phyloP scores from a whole-genome alignment of 768 basidiomycete species.

The Rhodocollybia butyracea region DNA sequence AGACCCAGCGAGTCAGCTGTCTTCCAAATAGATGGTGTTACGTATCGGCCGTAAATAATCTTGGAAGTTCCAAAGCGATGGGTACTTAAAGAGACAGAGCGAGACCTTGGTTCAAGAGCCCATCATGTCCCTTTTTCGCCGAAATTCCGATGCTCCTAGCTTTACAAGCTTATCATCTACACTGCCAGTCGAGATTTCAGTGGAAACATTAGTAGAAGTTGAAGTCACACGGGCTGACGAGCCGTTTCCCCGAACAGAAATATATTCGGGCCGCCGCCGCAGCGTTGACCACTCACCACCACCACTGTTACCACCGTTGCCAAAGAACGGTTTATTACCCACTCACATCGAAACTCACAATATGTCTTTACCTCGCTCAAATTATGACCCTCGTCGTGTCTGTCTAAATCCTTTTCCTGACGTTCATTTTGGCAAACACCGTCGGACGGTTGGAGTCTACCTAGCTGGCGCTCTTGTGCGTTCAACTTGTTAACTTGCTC shows the following conservation, averaged over 20 bases:
- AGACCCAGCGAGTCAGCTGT: too few relatives aligned
- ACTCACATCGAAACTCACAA: neutral
- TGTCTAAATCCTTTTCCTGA: slow-evolving; percentile 84
- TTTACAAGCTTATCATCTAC: neutral
- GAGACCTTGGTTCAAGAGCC: neutral
- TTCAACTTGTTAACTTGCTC: slow-evolving; percentile 14
- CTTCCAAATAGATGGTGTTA: too few relatives aligned
- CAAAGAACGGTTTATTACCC: too few relatives aligned
- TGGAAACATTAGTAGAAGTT: slow-evolving; percentile 8
- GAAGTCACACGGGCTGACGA: too few relatives aligned
- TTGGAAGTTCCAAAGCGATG: too few relatives aligned
- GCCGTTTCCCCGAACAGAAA: neutral
- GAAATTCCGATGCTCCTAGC: neutral
- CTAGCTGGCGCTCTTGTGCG: slow-evolving; percentile 88
- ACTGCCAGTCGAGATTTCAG: too few relatives aligned
- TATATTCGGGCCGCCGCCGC: neutral
- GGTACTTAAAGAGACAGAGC: neutral
- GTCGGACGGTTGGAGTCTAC: slow-evolving; percentile 84
- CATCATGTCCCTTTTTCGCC: slow-evolving; percentile 1
- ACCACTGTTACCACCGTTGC: neutral
- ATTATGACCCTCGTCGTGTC: slow-evolving; percentile 69
- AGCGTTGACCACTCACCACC: neutral
- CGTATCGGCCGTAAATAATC: too few relatives aligned
- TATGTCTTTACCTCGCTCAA: slow-evolving; percentile 49
- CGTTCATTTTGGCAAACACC: slow-evolving; percentile 69